These are phyloP conservation scores for Cytidiella melzeri DNA, from an alignment of 768 basidiomycete genomes.

Conservation along the genomic window DNA sequence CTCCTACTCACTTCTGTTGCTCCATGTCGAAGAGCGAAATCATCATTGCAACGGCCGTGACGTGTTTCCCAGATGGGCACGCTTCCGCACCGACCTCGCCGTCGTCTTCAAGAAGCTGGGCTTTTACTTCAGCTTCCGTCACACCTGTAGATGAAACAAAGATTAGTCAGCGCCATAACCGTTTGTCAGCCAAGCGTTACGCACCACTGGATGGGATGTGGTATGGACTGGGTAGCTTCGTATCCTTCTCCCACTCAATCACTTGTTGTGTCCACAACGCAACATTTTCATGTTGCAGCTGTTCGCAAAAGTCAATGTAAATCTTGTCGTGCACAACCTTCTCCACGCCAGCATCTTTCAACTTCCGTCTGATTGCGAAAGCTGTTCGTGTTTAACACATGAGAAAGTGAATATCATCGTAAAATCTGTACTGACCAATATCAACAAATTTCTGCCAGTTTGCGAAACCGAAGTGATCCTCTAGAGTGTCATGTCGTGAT, in stretches of 20 bases:
- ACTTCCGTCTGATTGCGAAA: background rate
- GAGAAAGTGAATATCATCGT: background rate
- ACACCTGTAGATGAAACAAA: background rate
- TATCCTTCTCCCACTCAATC: slow-evolving; percentile 21
- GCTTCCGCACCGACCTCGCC: slow-evolving; percentile 4
- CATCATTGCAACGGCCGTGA: slow-evolving; percentile 23
- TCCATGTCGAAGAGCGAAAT: slow-evolving; percentile 28
- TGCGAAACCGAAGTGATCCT: slow-evolving; percentile 30
- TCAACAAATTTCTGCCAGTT: slow-evolving; percentile 30
- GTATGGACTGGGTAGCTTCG: slow-evolving; percentile 16
- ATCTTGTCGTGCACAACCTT: background rate
- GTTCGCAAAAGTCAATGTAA: background rate
- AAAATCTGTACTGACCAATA: slow-evolving; percentile 19
- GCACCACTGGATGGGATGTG: background rate
- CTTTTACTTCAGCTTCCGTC: slow-evolving; percentile 13
- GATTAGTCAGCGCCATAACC: background rate
- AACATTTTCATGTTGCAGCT: background rate
- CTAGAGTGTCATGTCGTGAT: slow-evolving; percentile 27
- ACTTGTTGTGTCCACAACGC: slow-evolving; percentile 17
- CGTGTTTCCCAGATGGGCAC: slow-evolving; percentile 7
- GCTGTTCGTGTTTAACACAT: background rate
- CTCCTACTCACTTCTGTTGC: slow-evolving; percentile 25
- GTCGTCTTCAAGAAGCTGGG: slow-evolving; percentile 23
- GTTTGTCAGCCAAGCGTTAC: background rate
- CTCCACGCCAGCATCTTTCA: background rate